A percentile compares a stretch with the other conserved stretches of the same genome.
These are phyloP conservation scores for Kalanchoe fedtschenkoi DNA, from an alignment of 164 flowering plant species.

Conservation along the genomic window DNA sequence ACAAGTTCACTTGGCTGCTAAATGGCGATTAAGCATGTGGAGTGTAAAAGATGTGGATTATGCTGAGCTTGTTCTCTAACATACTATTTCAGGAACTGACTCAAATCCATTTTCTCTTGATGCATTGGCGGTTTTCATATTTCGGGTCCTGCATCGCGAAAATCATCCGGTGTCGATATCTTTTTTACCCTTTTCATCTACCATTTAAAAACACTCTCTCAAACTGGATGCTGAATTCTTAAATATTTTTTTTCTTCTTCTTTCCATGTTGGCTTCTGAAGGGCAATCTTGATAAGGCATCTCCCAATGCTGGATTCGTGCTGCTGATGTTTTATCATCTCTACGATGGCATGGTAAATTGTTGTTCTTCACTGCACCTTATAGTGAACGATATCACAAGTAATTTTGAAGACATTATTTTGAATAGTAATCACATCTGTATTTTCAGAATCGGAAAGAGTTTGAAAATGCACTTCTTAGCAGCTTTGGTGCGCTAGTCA, in stretches of 20 bases:
- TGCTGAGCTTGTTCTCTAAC: neutral
- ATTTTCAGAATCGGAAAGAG: too few relatives aligned
- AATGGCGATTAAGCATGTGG: neutral
- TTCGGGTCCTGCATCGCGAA: constrained; percentile 77
- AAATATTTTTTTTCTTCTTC: constrained; percentile 2
- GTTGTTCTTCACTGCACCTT: too few relatives aligned
- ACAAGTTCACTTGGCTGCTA: neutral
- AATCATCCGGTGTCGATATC: constrained; percentile 76
- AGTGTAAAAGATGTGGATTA: neutral
- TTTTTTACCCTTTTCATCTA: neutral
- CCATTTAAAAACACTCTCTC: neutral
- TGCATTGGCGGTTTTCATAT: constrained; percentile 84
- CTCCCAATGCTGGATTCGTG: constrained; percentile 92
- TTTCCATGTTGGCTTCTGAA: constrained; percentile 18
- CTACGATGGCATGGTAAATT: constrained; percentile 76
- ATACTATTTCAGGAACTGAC: constrained; percentile 56
- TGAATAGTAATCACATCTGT: too few relatives aligned
- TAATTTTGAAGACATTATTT: neutral
- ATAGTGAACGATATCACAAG: too few relatives aligned
- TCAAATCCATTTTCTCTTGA: constrained; percentile 93
- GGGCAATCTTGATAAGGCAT: constrained; percentile 90
- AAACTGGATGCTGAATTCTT: neutral
- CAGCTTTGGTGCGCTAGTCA: constrained; percentile 16
- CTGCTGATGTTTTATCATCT: constrained; percentile 93
- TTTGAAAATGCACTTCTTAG: too few relatives aligned